phyloP scores from a whole-genome alignment of 345 rosid genomes.

The Garcia nutans region DNA sequence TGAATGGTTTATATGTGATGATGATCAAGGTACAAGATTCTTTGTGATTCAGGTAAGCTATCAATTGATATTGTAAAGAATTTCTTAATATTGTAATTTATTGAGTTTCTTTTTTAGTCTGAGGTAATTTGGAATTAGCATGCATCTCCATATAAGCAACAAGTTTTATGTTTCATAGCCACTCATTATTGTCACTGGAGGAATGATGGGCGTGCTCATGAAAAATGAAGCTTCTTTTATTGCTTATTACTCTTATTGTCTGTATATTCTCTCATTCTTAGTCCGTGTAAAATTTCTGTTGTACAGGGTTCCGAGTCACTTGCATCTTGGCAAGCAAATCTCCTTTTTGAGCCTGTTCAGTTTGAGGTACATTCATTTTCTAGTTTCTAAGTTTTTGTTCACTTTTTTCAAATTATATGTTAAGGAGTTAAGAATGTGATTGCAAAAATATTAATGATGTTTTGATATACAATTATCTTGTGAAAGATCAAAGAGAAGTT shows the following conservation, averaged over 20 bases:
- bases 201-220: not conserved
- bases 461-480: not conserved
- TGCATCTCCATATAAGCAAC: not conserved
- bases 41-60: slow-evolving; percentile 78
- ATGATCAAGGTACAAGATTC: slow-evolving; percentile 74
- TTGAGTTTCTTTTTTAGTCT: not conserved
- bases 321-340: slow-evolving; percentile 95
- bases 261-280: not conserved
- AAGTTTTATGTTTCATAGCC: not conserved
- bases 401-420: not conserved
- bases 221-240: not conserved
- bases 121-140: not conserved
- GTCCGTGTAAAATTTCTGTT: not conserved
- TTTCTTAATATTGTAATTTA: not conserved
- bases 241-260: not conserved
- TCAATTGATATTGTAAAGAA: slow-evolving; percentile 1
- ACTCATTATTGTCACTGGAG: not conserved
- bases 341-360: slow-evolving; percentile 83
- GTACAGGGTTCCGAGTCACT: slow-evolving; percentile 86
- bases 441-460: not conserved
- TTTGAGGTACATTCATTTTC: slow-evolving; percentile 59
- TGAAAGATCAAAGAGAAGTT: not conserved
- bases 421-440: not conserved
- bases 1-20: slow-evolving; percentile 94
- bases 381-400: slow-evolving; percentile 1